Evolutionary conservation across 2,329 filamentous ascomycete genomes (phyloP).

Genomic region (Lachnellula subtilissima): DNA sequence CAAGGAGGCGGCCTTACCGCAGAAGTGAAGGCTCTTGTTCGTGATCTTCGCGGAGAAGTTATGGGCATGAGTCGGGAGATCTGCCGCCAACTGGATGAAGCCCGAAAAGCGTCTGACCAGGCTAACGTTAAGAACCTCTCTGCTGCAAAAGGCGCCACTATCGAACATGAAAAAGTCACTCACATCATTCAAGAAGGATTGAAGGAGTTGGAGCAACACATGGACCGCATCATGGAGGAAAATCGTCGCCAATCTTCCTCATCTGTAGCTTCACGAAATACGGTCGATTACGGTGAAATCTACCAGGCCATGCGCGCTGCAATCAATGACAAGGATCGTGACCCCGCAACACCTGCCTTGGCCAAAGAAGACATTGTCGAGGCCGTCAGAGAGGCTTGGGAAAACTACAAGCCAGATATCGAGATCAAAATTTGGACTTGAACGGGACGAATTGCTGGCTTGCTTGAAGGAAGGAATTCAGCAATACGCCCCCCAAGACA

Average conservation of each 20-base stretch:
- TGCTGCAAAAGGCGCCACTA: conserved; percentile 40
- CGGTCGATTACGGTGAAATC: conserved; percentile 76
- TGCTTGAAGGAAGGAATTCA: conserved; percentile 83
- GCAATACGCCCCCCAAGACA: conserved; percentile 54
- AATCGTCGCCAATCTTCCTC: conserved; percentile 64
- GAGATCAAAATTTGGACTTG: conserved; percentile 84
- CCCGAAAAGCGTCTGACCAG: conserved; percentile 33
- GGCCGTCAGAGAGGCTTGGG: conserved; percentile 86
- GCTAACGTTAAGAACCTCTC: conserved; percentile 35
- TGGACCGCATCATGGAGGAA: conserved; percentile 74
- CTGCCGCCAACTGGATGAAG: conserved; percentile 76
- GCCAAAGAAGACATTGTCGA: conserved; percentile 80
- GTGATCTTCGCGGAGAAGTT: conserved; percentile 86
- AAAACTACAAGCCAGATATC: conserved; percentile 90
- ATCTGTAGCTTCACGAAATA: conserved; percentile 56
- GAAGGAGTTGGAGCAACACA: conserved; percentile 75
- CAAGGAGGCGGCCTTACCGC: conserved; percentile 86
- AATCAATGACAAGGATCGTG: conserved; percentile 50
- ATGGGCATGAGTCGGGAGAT: conserved; percentile 92
- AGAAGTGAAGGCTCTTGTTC: conserved; percentile 84
- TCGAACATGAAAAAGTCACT: conserved; percentile 65
- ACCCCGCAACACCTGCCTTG: conserved; percentile 47
- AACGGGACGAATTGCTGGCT: conserved; percentile 82
- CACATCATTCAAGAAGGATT: conserved; percentile 76
- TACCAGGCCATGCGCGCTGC: conserved; percentile 80